A percentile compares a stretch with the other conserved stretches of the same genome.
phyloP scores from a whole-genome alignment of 805 yeast genomes.

The Metschnikowia similis region DNA sequence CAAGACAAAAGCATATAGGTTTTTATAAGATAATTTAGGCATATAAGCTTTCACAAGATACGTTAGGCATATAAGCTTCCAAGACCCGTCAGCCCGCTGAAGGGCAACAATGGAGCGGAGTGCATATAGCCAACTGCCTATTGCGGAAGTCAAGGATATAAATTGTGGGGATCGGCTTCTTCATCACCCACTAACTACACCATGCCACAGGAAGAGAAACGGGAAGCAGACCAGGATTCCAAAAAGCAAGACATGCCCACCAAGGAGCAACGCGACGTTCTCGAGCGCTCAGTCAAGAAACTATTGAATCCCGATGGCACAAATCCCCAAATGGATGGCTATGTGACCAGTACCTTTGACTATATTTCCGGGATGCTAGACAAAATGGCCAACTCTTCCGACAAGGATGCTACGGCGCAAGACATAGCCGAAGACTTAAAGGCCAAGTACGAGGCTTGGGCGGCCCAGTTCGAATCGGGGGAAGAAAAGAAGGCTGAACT shows the following conservation, averaged over 20 bases:
- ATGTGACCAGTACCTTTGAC: conserved; percentile 23
- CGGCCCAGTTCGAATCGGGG: conserved; percentile 10
- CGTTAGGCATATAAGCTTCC: no score
- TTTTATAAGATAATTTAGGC: not conserved
- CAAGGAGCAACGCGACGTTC: conserved; percentile 8
- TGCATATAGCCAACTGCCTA: not conserved
- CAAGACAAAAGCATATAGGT: no score
- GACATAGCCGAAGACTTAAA: conserved; percentile 35
- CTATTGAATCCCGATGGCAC: conserved; percentile 27
- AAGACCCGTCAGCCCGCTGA: not conserved
- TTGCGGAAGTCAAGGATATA: not conserved
- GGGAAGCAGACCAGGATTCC: not conserved
- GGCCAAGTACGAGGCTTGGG: conserved; percentile 26
- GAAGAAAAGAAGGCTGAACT: conserved; percentile 1
- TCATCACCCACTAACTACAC: not conserved
- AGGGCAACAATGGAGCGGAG: not conserved
- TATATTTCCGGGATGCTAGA: conserved; percentile 24
- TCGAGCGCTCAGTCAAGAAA: conserved; percentile 6
- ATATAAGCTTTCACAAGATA: no score
- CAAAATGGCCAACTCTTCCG: conserved; percentile 29
- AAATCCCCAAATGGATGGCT: conserved; percentile 25
- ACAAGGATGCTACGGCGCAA: conserved; percentile 30
- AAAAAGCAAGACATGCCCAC: conserved; percentile 7
- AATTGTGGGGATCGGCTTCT: not conserved
- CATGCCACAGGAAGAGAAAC: not conserved